Evolutionary conservation across 768 basidiomycete genomes (phyloP).

Genomic region (Leccinum variicolor): DNA sequence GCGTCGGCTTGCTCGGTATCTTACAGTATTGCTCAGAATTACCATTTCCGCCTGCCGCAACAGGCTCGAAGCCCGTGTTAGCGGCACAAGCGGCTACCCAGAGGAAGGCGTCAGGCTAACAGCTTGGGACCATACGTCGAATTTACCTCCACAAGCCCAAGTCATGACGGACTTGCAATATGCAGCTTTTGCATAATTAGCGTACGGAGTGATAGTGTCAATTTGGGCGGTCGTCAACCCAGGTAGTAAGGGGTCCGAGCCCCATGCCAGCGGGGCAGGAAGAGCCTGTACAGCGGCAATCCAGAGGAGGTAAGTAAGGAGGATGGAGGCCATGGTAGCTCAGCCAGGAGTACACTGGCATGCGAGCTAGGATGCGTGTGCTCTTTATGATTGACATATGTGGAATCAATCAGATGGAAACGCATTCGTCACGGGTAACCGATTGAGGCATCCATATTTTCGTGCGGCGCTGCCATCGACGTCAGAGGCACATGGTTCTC

Average conservation of each 20-base stretch:
- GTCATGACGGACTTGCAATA: slow-evolving; percentile 43
- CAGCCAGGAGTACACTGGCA: background rate
- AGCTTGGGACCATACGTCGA: background rate
- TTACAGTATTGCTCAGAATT: slow-evolving; percentile 37
- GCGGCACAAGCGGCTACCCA: slow-evolving; percentile 38
- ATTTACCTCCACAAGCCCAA: slow-evolving; percentile 54
- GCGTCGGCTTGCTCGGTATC: background rate
- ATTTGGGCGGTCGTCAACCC: slow-evolving; percentile 39
- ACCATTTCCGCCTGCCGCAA: slow-evolving; percentile 46
- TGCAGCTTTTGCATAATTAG: slow-evolving; percentile 46
- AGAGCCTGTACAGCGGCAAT: slow-evolving; percentile 6
- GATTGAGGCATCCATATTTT: too few relatives aligned
- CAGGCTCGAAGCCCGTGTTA: slow-evolving; percentile 40
- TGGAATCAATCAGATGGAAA: background rate
- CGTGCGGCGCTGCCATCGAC: too few relatives aligned
- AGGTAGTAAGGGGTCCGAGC: slow-evolving; percentile 18
- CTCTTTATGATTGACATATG: background rate
- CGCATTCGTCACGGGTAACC: background rate
- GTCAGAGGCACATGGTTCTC: background rate
- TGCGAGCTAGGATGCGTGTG: background rate
- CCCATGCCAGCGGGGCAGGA: slow-evolving; percentile 26
- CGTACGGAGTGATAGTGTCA: slow-evolving; percentile 42
- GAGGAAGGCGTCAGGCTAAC: background rate
- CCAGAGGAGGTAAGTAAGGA: slow-evolving; percentile 7
- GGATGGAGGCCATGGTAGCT: slow-evolving; percentile 1